A percentile compares a stretch with the other conserved stretches of the same genome.
phyloP scores from a whole-genome alignment of 2,329 filamentous ascomycete genomes.

The Ascochyta rabiei region DNA sequence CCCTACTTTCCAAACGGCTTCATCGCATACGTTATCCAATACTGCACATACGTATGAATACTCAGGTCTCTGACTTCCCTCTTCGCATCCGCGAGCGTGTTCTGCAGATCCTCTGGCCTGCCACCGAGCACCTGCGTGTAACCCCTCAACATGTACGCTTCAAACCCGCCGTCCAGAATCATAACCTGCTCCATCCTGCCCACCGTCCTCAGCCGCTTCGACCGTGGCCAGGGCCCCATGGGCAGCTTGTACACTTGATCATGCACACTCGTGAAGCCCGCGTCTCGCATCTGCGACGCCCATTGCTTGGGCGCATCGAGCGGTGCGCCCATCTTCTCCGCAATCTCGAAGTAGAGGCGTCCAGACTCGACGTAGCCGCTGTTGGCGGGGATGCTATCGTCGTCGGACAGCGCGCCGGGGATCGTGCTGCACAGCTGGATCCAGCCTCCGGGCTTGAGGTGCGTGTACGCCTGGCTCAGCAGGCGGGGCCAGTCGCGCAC shows the following conservation, averaged over 20 bases:
- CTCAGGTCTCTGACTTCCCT: slow-evolving; percentile 28
- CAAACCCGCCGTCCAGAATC: slow-evolving; percentile 32
- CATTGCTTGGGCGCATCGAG: slow-evolving; percentile 40
- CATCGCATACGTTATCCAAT: slow-evolving; percentile 28
- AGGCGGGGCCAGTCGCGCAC: slow-evolving; percentile 40
- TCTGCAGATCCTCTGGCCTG: slow-evolving; percentile 24
- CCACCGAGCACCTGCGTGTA: slow-evolving; percentile 24
- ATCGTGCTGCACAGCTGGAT: slow-evolving; percentile 38
- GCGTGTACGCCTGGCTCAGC: slow-evolving; percentile 37
- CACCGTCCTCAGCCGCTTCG: slow-evolving; percentile 26
- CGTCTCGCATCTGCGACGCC: slow-evolving; percentile 43
- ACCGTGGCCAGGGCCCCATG: slow-evolving; percentile 38
- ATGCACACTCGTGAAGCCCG: slow-evolving; percentile 53
- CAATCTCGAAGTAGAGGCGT: slow-evolving; percentile 29
- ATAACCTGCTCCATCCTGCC: slow-evolving; percentile 30
- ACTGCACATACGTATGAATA: slow-evolving; percentile 33
- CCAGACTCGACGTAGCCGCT: slow-evolving; percentile 27
- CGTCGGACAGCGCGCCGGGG: slow-evolving; percentile 24
- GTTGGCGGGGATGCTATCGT: slow-evolving; percentile 27
- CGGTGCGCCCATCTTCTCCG: slow-evolving; percentile 37
- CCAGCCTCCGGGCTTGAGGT: slow-evolving; percentile 48
- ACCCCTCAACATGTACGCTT: slow-evolving; percentile 32
- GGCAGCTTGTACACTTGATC: slow-evolving; percentile 37
- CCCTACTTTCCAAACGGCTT: background rate
- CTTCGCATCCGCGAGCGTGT: slow-evolving; percentile 25